These are phyloP conservation scores for Firmiana major DNA, from an alignment of 345 rosid genomes.

Conservation along the genomic window DNA sequence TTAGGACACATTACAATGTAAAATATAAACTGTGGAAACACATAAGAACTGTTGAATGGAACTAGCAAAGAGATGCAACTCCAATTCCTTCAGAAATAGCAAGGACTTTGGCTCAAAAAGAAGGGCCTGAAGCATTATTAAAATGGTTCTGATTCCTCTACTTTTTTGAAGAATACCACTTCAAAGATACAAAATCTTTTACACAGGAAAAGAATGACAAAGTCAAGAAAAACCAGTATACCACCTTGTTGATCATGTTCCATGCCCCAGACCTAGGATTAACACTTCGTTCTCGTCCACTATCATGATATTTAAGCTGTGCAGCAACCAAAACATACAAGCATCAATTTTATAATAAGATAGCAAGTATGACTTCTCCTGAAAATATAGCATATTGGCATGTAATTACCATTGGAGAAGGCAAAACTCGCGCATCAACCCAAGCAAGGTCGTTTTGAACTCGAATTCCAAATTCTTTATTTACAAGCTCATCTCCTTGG, in stretches of 20 bases:
- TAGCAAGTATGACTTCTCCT: not conserved
- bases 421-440: conserved; percentile 64
- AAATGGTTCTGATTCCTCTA: too few relatives aligned
- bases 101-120: too few relatives aligned
- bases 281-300: conserved; percentile 44
- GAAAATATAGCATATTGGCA: not conserved
- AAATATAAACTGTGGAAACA: not conserved
- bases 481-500: conserved; percentile 15
- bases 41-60: too few relatives aligned
- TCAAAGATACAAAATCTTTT: not conserved
- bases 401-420: conserved; percentile 52
- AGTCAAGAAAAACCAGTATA: not conserved
- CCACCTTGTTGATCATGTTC: conserved; percentile 81
- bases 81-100: too few relatives aligned
- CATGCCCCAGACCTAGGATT: conserved; percentile 58
- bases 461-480: conserved; percentile 52
- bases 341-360: not conserved
- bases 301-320: conserved; percentile 65
- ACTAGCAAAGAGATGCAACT: too few relatives aligned
- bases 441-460: conserved; percentile 32
- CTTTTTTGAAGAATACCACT: too few relatives aligned
- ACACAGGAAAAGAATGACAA: not conserved
- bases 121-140: too few relatives aligned
- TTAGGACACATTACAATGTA: not conserved
- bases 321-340: conserved; percentile 6